These are phyloP conservation scores for Leishmania tarentolae DNA, from an alignment of 208 protist species.

Conservation along the genomic window DNA sequence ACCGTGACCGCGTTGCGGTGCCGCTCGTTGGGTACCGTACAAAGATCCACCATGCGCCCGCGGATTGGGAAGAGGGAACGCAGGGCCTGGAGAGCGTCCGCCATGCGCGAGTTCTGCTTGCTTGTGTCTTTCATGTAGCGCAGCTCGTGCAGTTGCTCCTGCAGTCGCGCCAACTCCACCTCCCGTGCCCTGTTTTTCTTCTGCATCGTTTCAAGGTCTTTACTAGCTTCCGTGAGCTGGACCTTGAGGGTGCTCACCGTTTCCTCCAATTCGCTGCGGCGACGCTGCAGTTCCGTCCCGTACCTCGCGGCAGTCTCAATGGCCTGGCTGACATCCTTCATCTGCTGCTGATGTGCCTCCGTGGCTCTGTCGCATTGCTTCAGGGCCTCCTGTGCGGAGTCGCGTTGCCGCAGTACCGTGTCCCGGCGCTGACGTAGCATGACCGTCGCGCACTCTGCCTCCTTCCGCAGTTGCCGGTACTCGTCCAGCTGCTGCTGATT, in stretches of 20 bases:
- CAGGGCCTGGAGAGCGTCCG: slow-evolving; percentile 89
- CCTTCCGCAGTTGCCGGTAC: slow-evolving; percentile 80
- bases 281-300: slow-evolving; percentile 55
- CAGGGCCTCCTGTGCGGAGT: slow-evolving; percentile 60
- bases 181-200: slow-evolving; percentile 71
- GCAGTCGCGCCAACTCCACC: slow-evolving; percentile 80
- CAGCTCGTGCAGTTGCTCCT: slow-evolving; percentile 89
- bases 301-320: slow-evolving; percentile 40
- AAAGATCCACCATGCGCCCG: slow-evolving; percentile 94
- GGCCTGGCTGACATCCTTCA: slow-evolving; percentile 43
- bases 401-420: slow-evolving; percentile 64
- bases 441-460: slow-evolving; percentile 85
- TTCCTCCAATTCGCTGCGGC: slow-evolving; percentile 53
- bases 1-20: slow-evolving; percentile 95
- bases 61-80: slow-evolving; percentile 90
- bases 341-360: slow-evolving; percentile 62
- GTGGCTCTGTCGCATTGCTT: slow-evolving; percentile 56
- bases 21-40: slow-evolving; percentile 86
- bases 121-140: slow-evolving; percentile 85
- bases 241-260: slow-evolving; percentile 35
- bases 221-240: slow-evolving; percentile 43
- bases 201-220: slow-evolving; percentile 51
- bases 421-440: slow-evolving; percentile 76
- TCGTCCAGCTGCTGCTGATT: slow-evolving; percentile 61
- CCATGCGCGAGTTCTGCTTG: slow-evolving; percentile 69